Evolutionary conservation across 371 early-diverging fungal species (phyloP).

Genomic region (Blakeslea trispora): DNA sequence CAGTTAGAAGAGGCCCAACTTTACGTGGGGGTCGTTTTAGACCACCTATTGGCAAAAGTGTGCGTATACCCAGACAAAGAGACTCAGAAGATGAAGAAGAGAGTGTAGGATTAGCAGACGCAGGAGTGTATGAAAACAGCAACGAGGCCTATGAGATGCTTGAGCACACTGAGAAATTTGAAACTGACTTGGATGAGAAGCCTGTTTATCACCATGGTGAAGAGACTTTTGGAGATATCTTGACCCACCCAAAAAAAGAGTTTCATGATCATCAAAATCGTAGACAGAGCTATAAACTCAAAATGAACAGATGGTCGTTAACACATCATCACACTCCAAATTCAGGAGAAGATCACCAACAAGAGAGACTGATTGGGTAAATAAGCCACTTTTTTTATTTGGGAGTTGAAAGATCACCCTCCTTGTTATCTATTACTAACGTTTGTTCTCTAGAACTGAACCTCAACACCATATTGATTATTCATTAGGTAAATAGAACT

Average conservation of each 20-base stretch:
- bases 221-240: conserved; percentile 49
- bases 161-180: conserved; percentile 19
- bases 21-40: conserved; percentile 37
- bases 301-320: conserved; percentile 23
- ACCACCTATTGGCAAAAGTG: conserved; percentile 33
- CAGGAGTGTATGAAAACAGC: background rate
- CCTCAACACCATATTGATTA: conserved; percentile 2
- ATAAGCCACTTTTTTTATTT: conserved; percentile 1
- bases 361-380: conserved; percentile 6
- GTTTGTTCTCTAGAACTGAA: background rate
- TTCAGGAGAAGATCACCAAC: background rate
- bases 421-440: too few relatives aligned
- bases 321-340: background rate
- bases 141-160: conserved; percentile 4
- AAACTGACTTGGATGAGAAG: conserved; percentile 19
- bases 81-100: conserved; percentile 34
- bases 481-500: conserved; percentile 7
- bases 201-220: conserved; percentile 42
- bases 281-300: conserved; percentile 23
- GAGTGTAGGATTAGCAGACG: conserved; percentile 25
- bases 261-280: conserved; percentile 39
- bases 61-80: conserved; percentile 8
- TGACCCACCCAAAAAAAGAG: conserved; percentile 42
- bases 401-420: too few relatives aligned
- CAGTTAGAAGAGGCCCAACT: conserved; percentile 40